phyloP scores from a whole-genome alignment of 805 yeast species.

The Pichia paraexigua region DNA sequence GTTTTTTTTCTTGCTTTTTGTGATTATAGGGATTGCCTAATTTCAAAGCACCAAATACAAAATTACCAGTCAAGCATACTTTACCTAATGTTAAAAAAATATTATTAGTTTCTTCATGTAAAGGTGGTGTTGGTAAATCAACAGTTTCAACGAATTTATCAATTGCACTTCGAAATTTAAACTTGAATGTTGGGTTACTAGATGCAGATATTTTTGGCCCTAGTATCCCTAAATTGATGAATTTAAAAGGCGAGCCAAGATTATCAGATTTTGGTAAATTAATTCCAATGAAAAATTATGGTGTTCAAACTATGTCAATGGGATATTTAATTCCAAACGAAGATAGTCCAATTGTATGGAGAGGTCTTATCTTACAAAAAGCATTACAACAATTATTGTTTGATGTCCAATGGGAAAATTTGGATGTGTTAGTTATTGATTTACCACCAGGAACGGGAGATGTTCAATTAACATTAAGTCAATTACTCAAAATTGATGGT shows the following conservation, averaged over 20 bases:
- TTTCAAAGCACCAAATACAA: slow-evolving; percentile 34
- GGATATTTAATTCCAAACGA: slow-evolving; percentile 65
- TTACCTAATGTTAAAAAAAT: slow-evolving; percentile 58
- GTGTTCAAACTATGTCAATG: slow-evolving; percentile 83
- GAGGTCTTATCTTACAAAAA: slow-evolving; percentile 82
- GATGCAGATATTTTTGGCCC: slow-evolving; percentile 87
- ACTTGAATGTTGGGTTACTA: slow-evolving; percentile 56
- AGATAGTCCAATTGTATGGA: slow-evolving; percentile 70
- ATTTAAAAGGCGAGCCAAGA: slow-evolving; percentile 63
- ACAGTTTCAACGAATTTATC: slow-evolving; percentile 69
- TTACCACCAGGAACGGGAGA: slow-evolving; percentile 95
- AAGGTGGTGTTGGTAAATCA: slow-evolving; percentile 79
- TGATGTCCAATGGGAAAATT: slow-evolving; percentile 65
- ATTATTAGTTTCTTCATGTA: slow-evolving; percentile 64
- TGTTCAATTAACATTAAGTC: slow-evolving; percentile 75
- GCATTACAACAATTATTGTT: slow-evolving; percentile 78
- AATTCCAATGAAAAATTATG: slow-evolving; percentile 63
- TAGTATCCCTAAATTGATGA: slow-evolving; percentile 64
- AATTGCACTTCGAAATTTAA: slow-evolving; percentile 44
- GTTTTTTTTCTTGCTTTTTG: neutral
- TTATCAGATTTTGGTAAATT: slow-evolving; percentile 44
- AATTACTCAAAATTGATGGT: slow-evolving; percentile 67
- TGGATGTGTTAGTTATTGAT: slow-evolving; percentile 68
- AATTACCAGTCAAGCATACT: slow-evolving; percentile 44
- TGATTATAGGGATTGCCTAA: slow-evolving; percentile 36